phyloP scores from a whole-genome alignment of 1,284 basidiomycete species.

The Inonotus hispidus region DNA sequence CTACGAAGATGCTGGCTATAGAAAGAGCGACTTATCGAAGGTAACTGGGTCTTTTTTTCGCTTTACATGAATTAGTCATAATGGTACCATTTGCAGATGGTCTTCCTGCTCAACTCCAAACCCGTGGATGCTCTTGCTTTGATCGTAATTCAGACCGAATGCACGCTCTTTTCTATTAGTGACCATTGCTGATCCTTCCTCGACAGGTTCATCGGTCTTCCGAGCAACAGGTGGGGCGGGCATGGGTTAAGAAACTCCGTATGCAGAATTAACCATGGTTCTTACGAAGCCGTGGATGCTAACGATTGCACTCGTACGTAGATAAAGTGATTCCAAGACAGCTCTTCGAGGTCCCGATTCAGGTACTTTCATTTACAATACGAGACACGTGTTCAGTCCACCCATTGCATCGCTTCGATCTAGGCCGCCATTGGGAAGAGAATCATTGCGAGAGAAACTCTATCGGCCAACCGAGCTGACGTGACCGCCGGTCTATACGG shows the following conservation, averaged over 20 bases:
- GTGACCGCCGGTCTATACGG: constrained; percentile 95
- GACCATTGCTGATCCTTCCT: neutral
- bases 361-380: constrained; percentile 29
- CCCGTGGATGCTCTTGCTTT: constrained; percentile 90
- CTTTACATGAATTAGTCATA: neutral
- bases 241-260: constrained; percentile 91
- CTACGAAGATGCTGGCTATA: constrained; percentile 90
- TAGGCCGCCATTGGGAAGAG: constrained; percentile 75
- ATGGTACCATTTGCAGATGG: constrained; percentile 49
- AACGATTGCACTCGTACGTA: constrained; percentile 35
- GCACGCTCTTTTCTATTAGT: neutral
- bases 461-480: constrained; percentile 87
- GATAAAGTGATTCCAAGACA: constrained; percentile 90
- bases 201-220: constrained; percentile 57
- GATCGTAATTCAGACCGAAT: constrained; percentile 40
- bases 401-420: neutral
- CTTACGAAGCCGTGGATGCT: neutral
- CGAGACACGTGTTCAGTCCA: neutral
- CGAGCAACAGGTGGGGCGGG: constrained; percentile 65
- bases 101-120: constrained; percentile 81
- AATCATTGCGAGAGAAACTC: constrained; percentile 84
- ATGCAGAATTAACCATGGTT: constrained; percentile 27
- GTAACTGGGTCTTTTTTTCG: constrained; percentile 32
- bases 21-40: constrained; percentile 74
- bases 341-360: constrained; percentile 91